Base-by-base conservation (phyloP, 192 early-diverging fungal genomes). In the Coemansia sp. region DNA sequence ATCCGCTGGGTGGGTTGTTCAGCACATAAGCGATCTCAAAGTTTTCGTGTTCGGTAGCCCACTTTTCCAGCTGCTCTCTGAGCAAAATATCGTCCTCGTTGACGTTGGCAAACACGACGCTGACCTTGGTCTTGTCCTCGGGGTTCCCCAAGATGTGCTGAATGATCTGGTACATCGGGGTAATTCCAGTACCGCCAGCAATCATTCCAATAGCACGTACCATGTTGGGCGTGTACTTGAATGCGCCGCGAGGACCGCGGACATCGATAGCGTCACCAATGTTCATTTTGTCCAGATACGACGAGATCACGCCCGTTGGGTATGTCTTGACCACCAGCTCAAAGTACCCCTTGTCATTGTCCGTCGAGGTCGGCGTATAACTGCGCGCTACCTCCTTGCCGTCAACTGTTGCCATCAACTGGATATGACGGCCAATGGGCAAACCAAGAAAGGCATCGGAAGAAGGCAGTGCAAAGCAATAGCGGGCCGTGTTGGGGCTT, bases 91-190 rank as follows among this genome's bases (percentile, higher is more conserved):
- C 97, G 40, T 95, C 90, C 50, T 88, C 87, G 7, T 79, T 92
- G 47, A 94, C 92, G 78, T 99, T 99, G 68, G 93, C 94, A 86
- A 93, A 99, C 59, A 97, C 85, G n/a, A 99, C 84, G 72, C 76
- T 91, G 49, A 98, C 74, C 49, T 86, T 86, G 33, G 97, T 99
- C 74, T 89, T 89, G 75, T 99, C 97, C 37, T 86, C 76, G 23
- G 94, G 93, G 80, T 99, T 93, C 61, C 89, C 88, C 64, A 92
- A 67, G 28, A 97, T 87, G 33, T 91, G 89, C 57, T 93, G 92
- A 55, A 97, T 92, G 65, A 99, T 90, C 89, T 91, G 95, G 64
- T 92, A 87, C 96, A 98, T 98, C 53, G 96, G 96, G 1, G 96
- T 95, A 69, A 98, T 92, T n/a, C 92, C 96, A 55, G 96, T 94